Conservation (phyloP, 805 yeast species). For the Ogataea naganishii region DNA sequence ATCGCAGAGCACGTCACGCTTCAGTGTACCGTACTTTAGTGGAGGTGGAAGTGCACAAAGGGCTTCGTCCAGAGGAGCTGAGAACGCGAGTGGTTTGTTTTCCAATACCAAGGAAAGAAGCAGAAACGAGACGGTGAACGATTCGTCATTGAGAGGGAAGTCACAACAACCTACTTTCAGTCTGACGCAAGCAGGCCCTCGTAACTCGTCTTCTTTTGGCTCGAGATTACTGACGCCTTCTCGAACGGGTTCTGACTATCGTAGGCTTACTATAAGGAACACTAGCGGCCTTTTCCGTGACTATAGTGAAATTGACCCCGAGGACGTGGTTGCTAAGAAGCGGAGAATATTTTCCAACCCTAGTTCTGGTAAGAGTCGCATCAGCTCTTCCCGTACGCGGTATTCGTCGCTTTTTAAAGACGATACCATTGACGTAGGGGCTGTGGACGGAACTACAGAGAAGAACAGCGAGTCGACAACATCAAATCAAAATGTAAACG, state of each 20-base stretch:
- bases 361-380: too few relatives aligned
- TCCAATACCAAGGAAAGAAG: constrained; percentile 10
- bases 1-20: too few relatives aligned
- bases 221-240: constrained; percentile 3
- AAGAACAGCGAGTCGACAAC: not conserved
- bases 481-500: not conserved
- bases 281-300: constrained; percentile 16
- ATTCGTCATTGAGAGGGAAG: constrained; percentile 1
- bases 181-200: constrained; percentile 4
- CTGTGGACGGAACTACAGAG: not conserved
- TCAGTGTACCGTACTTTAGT: too few relatives aligned
- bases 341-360: constrained; percentile 3
- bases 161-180: constrained; percentile 3
- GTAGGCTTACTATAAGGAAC: constrained; percentile 17
- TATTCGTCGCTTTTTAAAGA: too few relatives aligned
- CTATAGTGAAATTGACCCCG: constrained; percentile 22
- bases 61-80: constrained; percentile 10
- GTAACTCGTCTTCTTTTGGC: not conserved
- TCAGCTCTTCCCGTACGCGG: too few relatives aligned
- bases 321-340: constrained; percentile 15
- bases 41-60: too few relatives aligned
- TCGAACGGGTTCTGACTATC: constrained; percentile 17
- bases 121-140: not conserved
- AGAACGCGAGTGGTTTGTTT: constrained; percentile 22
- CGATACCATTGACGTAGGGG: not conserved